Percentiles rank a stretch among this genome's conserved stretches.
These are phyloP conservation scores for Kwoniella pini DNA, from an alignment of 768 basidiomycete genomes.

Conservation along the genomic window DNA sequence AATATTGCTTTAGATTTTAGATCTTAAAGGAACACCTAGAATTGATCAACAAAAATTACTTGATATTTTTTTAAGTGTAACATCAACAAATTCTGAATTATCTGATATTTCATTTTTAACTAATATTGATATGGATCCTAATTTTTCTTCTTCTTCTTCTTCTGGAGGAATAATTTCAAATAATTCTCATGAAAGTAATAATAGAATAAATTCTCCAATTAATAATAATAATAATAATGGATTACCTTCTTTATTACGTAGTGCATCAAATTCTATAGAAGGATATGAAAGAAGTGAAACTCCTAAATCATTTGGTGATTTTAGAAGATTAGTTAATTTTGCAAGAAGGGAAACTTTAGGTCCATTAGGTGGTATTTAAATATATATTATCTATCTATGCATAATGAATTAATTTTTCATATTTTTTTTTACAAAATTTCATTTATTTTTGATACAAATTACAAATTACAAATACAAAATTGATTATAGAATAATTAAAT, in stretches of 20 bases:
- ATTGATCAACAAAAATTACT: slow-evolving; percentile 82
- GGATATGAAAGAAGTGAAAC: slow-evolving; percentile 58
- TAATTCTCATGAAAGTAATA: too few species aligned
- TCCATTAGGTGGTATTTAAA: slow-evolving; percentile 1
- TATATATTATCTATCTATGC: too few species aligned
- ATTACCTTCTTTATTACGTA: slow-evolving; percentile 58
- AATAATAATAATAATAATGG: slow-evolving; percentile 58
- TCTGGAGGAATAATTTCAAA: slow-evolving; percentile 4
- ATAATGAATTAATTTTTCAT: too few species aligned
- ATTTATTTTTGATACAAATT: too few species aligned
- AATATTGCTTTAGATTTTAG: slow-evolving; percentile 70
- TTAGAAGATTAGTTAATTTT: slow-evolving; percentile 84
- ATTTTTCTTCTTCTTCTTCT: neutral
- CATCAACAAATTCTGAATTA: slow-evolving; percentile 86
- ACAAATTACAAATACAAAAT: too few species aligned
- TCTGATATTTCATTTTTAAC: slow-evolving; percentile 90
- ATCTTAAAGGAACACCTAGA: slow-evolving; percentile 89
- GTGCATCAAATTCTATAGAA: slow-evolving; percentile 59
- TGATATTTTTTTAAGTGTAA: slow-evolving; percentile 87
- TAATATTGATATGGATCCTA: slow-evolving; percentile 91
- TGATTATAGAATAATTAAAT: too few species aligned
- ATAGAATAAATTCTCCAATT: slow-evolving; percentile 42
- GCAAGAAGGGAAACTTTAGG: slow-evolving; percentile 66
- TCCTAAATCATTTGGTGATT: slow-evolving; percentile 83
- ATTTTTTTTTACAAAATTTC: too few species aligned